Evolutionary conservation across 2,329 filamentous ascomycete species (phyloP).

Genomic region (Phialocephala subalpina): DNA sequence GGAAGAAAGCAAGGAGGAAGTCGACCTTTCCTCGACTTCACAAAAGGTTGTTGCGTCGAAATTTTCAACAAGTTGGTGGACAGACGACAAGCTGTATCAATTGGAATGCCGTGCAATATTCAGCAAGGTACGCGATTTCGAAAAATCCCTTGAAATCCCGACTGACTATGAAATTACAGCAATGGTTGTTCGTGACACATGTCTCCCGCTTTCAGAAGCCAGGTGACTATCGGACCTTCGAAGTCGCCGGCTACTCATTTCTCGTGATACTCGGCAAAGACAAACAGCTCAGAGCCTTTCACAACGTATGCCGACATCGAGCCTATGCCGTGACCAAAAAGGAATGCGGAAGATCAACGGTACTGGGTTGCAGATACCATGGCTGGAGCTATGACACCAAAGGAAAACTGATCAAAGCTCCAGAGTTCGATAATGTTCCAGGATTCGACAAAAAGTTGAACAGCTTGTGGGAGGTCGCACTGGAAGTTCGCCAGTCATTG

Average conservation of each 20-base stretch:
- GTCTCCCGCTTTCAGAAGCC: constrained; percentile 38
- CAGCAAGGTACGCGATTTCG: constrained; percentile 35
- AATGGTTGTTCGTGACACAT: constrained; percentile 40
- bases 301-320: constrained; percentile 43
- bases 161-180: constrained; percentile 24
- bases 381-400: constrained; percentile 42
- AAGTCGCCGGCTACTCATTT: constrained; percentile 39
- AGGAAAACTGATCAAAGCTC: constrained; percentile 41
- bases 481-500: constrained; percentile 29
- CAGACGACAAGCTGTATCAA: constrained; percentile 34
- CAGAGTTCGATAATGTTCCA: constrained; percentile 40
- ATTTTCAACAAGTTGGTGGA: constrained; percentile 32
- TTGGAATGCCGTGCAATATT: constrained; percentile 40
- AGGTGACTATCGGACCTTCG: constrained; percentile 42
- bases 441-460: constrained; percentile 41
- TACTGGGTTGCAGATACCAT: constrained; percentile 43
- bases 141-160: neutral
- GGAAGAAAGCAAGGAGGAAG: neutral
- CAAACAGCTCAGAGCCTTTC: constrained; percentile 37
- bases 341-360: constrained; percentile 38
- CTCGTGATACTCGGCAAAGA: constrained; percentile 42
- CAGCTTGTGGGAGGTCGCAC: constrained; percentile 39
- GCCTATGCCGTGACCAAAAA: constrained; percentile 42
- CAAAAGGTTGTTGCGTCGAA: neutral
- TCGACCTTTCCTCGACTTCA: neutral